These are phyloP conservation scores for Chlorophyllum brunneum DNA, from an alignment of 768 basidiomycete genomes.

Conservation along the genomic window DNA sequence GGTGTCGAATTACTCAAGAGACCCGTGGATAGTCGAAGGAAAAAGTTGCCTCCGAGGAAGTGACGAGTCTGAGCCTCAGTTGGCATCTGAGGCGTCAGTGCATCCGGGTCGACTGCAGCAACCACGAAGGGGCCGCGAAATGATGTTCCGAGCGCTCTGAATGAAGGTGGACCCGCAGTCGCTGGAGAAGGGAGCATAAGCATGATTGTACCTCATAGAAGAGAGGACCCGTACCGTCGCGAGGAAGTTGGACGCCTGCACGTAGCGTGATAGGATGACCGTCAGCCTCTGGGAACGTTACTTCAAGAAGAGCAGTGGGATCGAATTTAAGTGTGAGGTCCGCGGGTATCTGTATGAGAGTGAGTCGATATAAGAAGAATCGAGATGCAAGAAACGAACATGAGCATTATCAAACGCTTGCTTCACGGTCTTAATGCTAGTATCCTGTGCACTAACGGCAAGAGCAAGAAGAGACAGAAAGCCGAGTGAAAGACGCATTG, in stretches of 20 bases:
- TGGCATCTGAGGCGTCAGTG: conserved; percentile 39
- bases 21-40: background rate
- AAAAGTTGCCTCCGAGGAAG: conserved; percentile 39
- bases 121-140: conserved; percentile 38
- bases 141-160: conserved; percentile 23
- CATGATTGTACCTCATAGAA: background rate
- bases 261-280: conserved; percentile 27
- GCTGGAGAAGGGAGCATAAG: conserved; percentile 22
- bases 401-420: conserved; percentile 25
- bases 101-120: conserved; percentile 42
- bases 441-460: conserved; percentile 23
- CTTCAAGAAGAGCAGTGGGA: conserved; percentile 31
- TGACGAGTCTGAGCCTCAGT: conserved; percentile 39
- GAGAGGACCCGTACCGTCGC: conserved; percentile 23
- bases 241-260: conserved; percentile 31
- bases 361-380: too few relatives aligned
- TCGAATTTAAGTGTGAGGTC: conserved; percentile 29
- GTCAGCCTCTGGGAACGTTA: conserved; percentile 28
- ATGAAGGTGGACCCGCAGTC: conserved; percentile 34
- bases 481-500: conserved; percentile 8
- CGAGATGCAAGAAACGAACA: conserved; percentile 14
- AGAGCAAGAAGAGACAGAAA: conserved; percentile 12
- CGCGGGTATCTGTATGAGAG: conserved; percentile 29
- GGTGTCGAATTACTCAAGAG: conserved; percentile 37
- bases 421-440: conserved; percentile 24